A percentile compares a stretch with the other conserved stretches of the same genome.
These are phyloP conservation scores for Cystofilobasidium ferigula DNA, from an alignment of 768 basidiomycete genomes.

Conservation along the genomic window DNA sequence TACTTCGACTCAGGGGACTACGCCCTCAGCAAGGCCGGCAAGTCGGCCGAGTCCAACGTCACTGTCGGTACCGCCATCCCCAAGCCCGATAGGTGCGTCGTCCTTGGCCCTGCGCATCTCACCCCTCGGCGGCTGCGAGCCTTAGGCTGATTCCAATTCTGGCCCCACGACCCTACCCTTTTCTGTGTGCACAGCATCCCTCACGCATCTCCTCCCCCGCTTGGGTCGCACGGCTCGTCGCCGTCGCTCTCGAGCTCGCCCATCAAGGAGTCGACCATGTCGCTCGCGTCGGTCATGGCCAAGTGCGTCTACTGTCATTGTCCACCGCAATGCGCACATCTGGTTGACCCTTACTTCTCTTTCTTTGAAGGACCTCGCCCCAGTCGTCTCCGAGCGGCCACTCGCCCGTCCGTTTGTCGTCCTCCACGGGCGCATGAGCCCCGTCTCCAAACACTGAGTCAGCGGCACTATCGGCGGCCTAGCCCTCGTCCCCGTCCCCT, in stretches of 20 bases:
- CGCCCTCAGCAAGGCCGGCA: slow-evolving; percentile 83
- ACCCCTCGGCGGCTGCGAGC: too few species aligned
- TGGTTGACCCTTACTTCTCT: too few species aligned
- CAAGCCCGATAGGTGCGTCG: slow-evolving; percentile 83
- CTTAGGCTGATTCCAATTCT: neutral
- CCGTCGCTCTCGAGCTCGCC: slow-evolving; percentile 61
- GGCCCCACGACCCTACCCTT: neutral
- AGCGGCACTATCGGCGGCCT: too few species aligned
- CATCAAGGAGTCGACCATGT: slow-evolving; percentile 48
- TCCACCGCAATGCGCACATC: too few species aligned
- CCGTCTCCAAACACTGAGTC: too few species aligned
- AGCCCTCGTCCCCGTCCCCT: too few species aligned
- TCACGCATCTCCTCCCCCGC: slow-evolving; percentile 66
- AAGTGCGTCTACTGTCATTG: too few species aligned
- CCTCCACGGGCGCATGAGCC: too few species aligned
- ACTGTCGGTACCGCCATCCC: slow-evolving; percentile 92
- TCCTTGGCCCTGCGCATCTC: neutral
- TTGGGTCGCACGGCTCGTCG: slow-evolving; percentile 48
- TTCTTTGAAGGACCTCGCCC: too few species aligned
- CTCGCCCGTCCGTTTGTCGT: too few species aligned
- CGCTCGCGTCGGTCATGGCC: slow-evolving; percentile 11
- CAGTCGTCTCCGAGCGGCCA: too few species aligned
- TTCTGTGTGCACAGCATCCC: slow-evolving; percentile 55
- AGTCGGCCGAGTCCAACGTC: slow-evolving; percentile 60
- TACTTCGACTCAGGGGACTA: slow-evolving; percentile 99